A percentile compares a stretch with the other conserved stretches of the same genome.
These are phyloP conservation scores for Castanopsis chinensis DNA, from an alignment of 306 rosid species.

Conservation along the genomic window DNA sequence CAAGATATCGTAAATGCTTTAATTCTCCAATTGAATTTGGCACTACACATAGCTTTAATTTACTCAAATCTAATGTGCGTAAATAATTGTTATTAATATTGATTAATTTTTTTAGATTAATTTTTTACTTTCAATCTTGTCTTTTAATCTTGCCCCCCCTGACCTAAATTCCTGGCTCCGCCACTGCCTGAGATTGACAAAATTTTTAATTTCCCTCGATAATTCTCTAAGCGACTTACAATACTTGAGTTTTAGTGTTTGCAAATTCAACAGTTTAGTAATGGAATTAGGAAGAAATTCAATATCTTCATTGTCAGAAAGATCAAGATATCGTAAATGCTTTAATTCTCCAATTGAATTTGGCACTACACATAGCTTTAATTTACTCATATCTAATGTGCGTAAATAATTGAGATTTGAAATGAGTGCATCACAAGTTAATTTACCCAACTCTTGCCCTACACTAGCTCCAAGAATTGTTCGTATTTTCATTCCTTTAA, in stretches of 20 bases:
- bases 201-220: constrained; percentile 12
- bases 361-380: constrained; percentile 1
- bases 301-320: not conserved
- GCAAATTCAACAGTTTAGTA: constrained; percentile 13
- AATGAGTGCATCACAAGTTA: not conserved
- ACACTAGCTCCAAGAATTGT: constrained; percentile 8
- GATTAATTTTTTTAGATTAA: no score
- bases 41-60: not conserved
- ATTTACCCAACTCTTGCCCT: not conserved
- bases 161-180: no score
- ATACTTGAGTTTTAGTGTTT: constrained; percentile 19
- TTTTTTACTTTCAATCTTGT: no score
- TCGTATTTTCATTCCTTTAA: constrained; percentile 1
- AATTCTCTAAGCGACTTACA: constrained; percentile 10
- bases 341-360: constrained; percentile 13
- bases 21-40: constrained; percentile 13
- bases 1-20: constrained; percentile 14
- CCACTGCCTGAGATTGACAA: constrained; percentile 22
- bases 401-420: constrained; percentile 4
- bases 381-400: constrained; percentile 24
- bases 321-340: constrained; percentile 10
- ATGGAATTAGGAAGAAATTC: constrained; percentile 24
- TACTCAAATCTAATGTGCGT: constrained; percentile 23
- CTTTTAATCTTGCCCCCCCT: no score
- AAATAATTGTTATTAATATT: no score